Percentiles rank a stretch among this genome's conserved stretches.
Evolutionary conservation across 208 protist species (phyloP).

Genomic region (Crithidia bombi): DNA sequence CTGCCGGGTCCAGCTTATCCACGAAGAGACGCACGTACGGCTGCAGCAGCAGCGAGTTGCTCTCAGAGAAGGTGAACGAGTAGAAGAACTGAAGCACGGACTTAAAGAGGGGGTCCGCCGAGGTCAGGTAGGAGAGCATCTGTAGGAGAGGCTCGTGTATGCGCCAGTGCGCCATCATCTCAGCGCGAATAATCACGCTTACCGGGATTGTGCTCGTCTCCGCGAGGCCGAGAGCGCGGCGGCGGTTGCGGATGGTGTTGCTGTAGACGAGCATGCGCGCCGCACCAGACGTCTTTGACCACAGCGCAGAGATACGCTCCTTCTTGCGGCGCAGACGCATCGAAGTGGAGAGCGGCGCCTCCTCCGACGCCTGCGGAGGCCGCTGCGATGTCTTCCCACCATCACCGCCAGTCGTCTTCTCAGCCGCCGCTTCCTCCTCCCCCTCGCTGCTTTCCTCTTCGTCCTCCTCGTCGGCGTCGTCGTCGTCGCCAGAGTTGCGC

Average conservation of each 20-base stretch:
- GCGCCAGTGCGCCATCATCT: constrained; percentile 75
- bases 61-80: constrained; percentile 61
- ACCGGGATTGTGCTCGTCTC: constrained; percentile 58
- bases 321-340: constrained; percentile 8
- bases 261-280: constrained; percentile 59
- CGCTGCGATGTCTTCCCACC: neutral
- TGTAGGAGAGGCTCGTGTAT: constrained; percentile 68
- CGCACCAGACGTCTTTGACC: constrained; percentile 52
- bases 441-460: neutral
- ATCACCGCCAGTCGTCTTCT: no score
- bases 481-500: neutral
- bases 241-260: constrained; percentile 51
- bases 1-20: constrained; percentile 17
- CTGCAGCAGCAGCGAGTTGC: constrained; percentile 57
- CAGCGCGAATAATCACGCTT: constrained; percentile 56
- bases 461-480: neutral
- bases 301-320: constrained; percentile 30
- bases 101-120: constrained; percentile 38
- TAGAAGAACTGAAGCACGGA: constrained; percentile 80
- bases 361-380: neutral
- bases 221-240: constrained; percentile 55
- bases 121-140: constrained; percentile 53
- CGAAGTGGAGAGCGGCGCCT: constrained; percentile 8
- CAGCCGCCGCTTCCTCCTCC: constrained; percentile 15
- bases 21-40: constrained; percentile 56